Evolutionary conservation across 148 eudicot genomes (phyloP).

Genomic region (Fallopia convolvulus): DNA sequence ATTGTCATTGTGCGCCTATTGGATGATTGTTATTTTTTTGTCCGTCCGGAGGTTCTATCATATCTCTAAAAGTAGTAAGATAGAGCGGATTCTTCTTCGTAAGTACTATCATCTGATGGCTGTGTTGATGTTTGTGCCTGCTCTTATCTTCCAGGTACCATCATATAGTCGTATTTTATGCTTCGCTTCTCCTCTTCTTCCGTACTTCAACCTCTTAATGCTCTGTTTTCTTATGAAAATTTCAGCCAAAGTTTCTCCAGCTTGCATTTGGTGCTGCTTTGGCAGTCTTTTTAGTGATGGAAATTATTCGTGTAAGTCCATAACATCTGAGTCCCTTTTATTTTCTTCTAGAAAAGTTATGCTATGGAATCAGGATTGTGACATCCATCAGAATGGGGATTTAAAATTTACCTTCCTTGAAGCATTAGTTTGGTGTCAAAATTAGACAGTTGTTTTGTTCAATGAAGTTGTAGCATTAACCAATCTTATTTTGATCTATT

Average conservation of each 20-base stretch:
- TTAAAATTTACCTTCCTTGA: not conserved
- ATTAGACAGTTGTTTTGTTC: not conserved
- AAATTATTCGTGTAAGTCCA: slow-evolving; percentile 81
- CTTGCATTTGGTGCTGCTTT: slow-evolving; percentile 96
- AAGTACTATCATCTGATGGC: slow-evolving; percentile 97
- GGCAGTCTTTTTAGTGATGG: slow-evolving; percentile 72
- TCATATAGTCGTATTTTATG: not conserved
- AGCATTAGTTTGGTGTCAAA: not conserved
- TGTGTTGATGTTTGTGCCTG: slow-evolving; percentile 87
- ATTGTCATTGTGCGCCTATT: slow-evolving; percentile 69
- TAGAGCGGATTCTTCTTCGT: slow-evolving; percentile 86
- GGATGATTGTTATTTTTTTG: slow-evolving; percentile 60
- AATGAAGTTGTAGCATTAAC: not conserved
- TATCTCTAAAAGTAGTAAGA: slow-evolving; percentile 77
- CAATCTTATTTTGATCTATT: not conserved
- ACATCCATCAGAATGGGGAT: not conserved
- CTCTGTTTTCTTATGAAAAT: not conserved
- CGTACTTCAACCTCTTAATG: not conserved
- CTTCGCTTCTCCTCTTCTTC: not conserved
- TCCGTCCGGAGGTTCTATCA: slow-evolving; percentile 64
- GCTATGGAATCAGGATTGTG: not conserved
- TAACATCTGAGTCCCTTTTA: not conserved
- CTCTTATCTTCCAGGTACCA: slow-evolving; percentile 82
- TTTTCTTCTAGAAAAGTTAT: not conserved
- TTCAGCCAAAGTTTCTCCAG: slow-evolving; percentile 81